Percentiles rank a stretch among this genome's conserved stretches.
Conservation (phyloP, 2,329 filamentous ascomycete genomes). For the Stagonosporopsis tanaceti region DNA sequence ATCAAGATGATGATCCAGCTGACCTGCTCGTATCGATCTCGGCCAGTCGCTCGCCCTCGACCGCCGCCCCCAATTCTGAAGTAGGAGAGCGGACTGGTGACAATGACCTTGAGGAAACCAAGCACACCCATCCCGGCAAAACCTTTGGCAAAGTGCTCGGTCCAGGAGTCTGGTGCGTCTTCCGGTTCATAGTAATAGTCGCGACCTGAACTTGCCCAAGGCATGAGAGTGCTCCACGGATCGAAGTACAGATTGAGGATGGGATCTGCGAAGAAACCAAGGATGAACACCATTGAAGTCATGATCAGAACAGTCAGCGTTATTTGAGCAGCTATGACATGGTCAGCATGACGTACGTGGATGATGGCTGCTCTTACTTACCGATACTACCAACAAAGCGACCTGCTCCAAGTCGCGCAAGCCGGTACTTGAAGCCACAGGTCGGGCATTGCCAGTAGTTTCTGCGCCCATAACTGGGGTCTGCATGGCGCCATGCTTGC, state of each 20-base stretch:
- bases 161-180: conserved; percentile 66
- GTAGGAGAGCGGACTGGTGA: conserved; percentile 79
- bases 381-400: conserved; percentile 62
- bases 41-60: conserved; percentile 69
- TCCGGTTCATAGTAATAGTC: conserved; percentile 43
- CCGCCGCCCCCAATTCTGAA: conserved; percentile 65
- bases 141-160: conserved; percentile 86
- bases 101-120: conserved; percentile 81
- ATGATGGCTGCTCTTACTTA: conserved; percentile 33
- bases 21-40: conserved; percentile 79
- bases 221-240: conserved; percentile 60
- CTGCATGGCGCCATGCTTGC: conserved; percentile 79
- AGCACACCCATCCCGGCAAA: conserved; percentile 88
- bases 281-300: conserved; percentile 74
- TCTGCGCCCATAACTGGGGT: conserved; percentile 68
- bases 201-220: conserved; percentile 36
- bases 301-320: conserved; percentile 76
- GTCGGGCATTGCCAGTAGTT: conserved; percentile 90
- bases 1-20: conserved; percentile 81
- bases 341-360: not conserved
- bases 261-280: conserved; percentile 92
- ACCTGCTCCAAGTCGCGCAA: conserved; percentile 80
- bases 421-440: conserved; percentile 81
- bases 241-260: conserved; percentile 90
- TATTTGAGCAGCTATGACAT: conserved; percentile 64